Percentiles rank a stretch among this genome's conserved stretches.
These are phyloP conservation scores for Fusarium palustre DNA, from an alignment of 2,329 filamentous ascomycete species.

Conservation along the genomic window DNA sequence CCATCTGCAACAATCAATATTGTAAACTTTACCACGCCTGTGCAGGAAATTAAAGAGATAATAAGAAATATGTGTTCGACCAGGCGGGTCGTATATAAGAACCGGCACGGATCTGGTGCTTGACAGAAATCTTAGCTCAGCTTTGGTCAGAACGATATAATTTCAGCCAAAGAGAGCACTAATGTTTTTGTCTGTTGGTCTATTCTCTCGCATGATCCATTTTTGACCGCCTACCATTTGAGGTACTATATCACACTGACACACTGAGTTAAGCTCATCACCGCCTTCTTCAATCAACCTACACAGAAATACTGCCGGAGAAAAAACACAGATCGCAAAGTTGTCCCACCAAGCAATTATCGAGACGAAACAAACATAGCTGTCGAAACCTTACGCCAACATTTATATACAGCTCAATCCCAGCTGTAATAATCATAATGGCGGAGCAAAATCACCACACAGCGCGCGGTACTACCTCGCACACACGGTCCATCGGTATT, in stretches of 20 bases:
- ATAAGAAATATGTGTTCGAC: background rate
- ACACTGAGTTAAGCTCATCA: slow-evolving; percentile 4
- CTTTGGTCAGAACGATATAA: too few species aligned
- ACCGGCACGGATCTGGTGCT: too few species aligned
- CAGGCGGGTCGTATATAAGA: too few species aligned
- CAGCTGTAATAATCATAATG: slow-evolving; percentile 43
- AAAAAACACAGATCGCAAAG: slow-evolving; percentile 42
- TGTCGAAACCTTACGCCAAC: slow-evolving; percentile 18
- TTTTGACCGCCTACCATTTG: slow-evolving; percentile 43
- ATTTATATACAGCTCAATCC: slow-evolving; percentile 16
- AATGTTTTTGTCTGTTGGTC: background rate
- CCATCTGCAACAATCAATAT: background rate
- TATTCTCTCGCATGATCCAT: background rate
- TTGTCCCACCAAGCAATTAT: slow-evolving; percentile 32
- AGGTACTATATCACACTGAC: background rate
- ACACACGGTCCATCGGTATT: slow-evolving; percentile 55
- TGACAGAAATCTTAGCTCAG: too few species aligned
- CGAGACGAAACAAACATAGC: slow-evolving; percentile 29
- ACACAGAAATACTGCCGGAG: slow-evolving; percentile 38
- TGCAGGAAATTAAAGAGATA: background rate
- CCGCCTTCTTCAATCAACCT: slow-evolving; percentile 28
- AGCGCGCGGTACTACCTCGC: slow-evolving; percentile 49
- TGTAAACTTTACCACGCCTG: background rate
- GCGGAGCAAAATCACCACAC: slow-evolving; percentile 49
- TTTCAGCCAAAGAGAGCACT: too few species aligned